Evolutionary conservation across 2,329 filamentous ascomycete genomes (phyloP).

Genomic region (Cladophialophora yegresii): DNA sequence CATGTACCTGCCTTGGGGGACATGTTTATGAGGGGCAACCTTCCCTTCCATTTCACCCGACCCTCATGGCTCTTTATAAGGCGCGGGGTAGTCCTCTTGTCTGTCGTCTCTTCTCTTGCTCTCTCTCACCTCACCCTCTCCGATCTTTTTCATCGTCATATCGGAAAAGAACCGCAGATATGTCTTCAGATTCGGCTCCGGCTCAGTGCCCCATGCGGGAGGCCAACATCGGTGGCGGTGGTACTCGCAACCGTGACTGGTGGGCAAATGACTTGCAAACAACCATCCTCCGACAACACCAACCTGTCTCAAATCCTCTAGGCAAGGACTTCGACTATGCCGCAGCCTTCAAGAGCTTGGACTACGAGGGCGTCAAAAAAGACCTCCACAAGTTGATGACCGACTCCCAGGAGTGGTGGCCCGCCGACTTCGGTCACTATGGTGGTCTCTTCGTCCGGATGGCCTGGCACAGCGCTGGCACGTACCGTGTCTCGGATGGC

Average conservation of each 20-base stretch:
- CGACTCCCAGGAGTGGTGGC: constrained; percentile 79
- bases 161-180: constrained; percentile 13
- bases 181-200: constrained; percentile 18
- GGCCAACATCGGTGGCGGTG: constrained; percentile 57
- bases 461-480: constrained; percentile 79
- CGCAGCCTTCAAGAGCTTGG: constrained; percentile 69
- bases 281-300: constrained; percentile 73
- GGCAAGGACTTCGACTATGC: constrained; percentile 70
- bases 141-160: neutral
- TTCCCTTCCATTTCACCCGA: constrained; percentile 3
- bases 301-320: constrained; percentile 63
- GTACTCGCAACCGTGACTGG: constrained; percentile 70
- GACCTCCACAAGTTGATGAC: constrained; percentile 72
- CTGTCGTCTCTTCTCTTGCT: constrained; percentile 3
- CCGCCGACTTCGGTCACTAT: constrained; percentile 79
- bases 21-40: constrained; percentile 10
- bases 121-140: constrained; percentile 1
- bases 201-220: constrained; percentile 28
- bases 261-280: constrained; percentile 70
- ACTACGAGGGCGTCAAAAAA: constrained; percentile 72
- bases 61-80: constrained; percentile 12
- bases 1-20: constrained; percentile 4
- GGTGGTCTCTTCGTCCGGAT: constrained; percentile 78
- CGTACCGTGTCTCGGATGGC: constrained; percentile 73
- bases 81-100: constrained; percentile 17